A percentile compares a stretch with the other conserved stretches of the same genome.
Conservation (phyloP, 371 early-diverging fungal species). For the Cokeromyces recurvatus region DNA sequence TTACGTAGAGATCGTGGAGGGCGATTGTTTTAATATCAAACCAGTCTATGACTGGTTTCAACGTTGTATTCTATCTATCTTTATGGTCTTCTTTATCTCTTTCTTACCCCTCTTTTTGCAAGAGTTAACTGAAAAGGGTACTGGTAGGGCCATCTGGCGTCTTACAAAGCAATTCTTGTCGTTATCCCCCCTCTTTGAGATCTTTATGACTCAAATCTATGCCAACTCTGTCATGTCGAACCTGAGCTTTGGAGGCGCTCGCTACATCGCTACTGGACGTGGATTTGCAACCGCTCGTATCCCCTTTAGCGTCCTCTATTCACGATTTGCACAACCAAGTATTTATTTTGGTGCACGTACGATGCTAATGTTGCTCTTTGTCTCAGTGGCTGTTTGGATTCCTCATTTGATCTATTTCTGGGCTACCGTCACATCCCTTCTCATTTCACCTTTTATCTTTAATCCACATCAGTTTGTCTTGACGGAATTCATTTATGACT, state of each 20-base stretch:
- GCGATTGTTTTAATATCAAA: slow-evolving; percentile 68
- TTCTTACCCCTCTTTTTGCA: slow-evolving; percentile 86
- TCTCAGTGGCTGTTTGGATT: slow-evolving; percentile 68
- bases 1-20: slow-evolving; percentile 34
- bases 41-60: slow-evolving; percentile 80
- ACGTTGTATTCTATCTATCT: slow-evolving; percentile 72
- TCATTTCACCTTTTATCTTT: slow-evolving; percentile 79
- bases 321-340: slow-evolving; percentile 77
- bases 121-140: slow-evolving; percentile 83
- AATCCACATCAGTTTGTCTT: slow-evolving; percentile 83
- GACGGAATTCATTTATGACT: slow-evolving; percentile 73
- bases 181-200: slow-evolving; percentile 84
- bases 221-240: slow-evolving; percentile 78
- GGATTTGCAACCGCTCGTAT: slow-evolving; percentile 84
- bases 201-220: slow-evolving; percentile 88
- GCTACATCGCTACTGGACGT: slow-evolving; percentile 87
- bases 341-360: slow-evolving; percentile 79
- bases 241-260: slow-evolving; percentile 81
- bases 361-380: slow-evolving; percentile 71
- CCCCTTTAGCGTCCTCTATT: slow-evolving; percentile 75
- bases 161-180: slow-evolving; percentile 80
- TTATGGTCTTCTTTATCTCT: slow-evolving; percentile 76
- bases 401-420: slow-evolving; percentile 84
- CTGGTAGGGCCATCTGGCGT: slow-evolving; percentile 66
- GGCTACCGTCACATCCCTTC: slow-evolving; percentile 69